These are phyloP conservation scores for Toxoplasma gondii DNA, from an alignment of 169 alveolate species.

Conservation along the genomic window DNA sequence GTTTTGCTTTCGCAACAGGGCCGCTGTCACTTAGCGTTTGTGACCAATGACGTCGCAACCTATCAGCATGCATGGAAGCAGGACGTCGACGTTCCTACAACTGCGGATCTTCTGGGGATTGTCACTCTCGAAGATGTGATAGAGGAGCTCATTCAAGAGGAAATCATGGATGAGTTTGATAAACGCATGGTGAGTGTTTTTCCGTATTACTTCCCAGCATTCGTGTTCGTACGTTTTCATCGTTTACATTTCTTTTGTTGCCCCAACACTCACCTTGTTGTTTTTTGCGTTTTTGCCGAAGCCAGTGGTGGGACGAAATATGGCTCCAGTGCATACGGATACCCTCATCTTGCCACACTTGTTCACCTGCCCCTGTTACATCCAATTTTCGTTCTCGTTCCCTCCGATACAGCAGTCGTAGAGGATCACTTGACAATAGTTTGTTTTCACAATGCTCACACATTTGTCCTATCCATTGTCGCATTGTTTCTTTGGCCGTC, in stretches of 20 bases:
- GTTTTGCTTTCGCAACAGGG: conserved; percentile 26
- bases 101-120: conserved; percentile 50
- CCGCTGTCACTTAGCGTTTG: conserved; percentile 60
- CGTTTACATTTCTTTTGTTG: not conserved
- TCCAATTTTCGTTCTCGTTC: too few species aligned
- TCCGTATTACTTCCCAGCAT: not conserved
- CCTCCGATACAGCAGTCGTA: too few species aligned
- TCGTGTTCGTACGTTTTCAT: not conserved
- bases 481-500: too few species aligned
- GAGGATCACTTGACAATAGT: too few species aligned
- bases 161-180: conserved; percentile 66
- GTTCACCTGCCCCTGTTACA: too few species aligned
- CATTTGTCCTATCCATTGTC: too few species aligned
- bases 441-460: too few species aligned
- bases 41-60: conserved; percentile 48
- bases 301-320: too few species aligned
- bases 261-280: too few species aligned
- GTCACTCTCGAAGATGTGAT: conserved; percentile 68
- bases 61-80: conserved; percentile 60
- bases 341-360: not conserved
- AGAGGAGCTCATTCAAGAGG: conserved; percentile 67
- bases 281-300: too few species aligned
- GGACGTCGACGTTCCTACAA: conserved; percentile 11
- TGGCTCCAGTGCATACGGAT: too few species aligned
- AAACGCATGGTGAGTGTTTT: not conserved